Conservation (phyloP, 352 stramenopile species). For the Phytopythium cucurbitacearum region DNA sequence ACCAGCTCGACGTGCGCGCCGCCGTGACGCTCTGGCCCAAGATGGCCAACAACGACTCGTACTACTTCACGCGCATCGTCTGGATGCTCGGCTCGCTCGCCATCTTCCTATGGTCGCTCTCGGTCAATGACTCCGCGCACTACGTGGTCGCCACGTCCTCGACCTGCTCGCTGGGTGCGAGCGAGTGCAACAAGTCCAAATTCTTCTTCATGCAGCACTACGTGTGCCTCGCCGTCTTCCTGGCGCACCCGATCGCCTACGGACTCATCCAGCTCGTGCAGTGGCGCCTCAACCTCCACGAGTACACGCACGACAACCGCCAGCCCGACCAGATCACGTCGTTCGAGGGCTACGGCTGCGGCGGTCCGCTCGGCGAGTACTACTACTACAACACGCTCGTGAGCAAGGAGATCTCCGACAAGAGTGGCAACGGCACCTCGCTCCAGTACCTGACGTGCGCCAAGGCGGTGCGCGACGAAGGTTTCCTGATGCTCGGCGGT, state of each 20-base stretch:
- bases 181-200: slow-evolving; percentile 19
- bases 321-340: slow-evolving; percentile 19
- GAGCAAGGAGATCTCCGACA: slow-evolving; percentile 8
- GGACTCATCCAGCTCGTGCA: slow-evolving; percentile 30
- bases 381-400: slow-evolving; percentile 41
- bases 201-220: slow-evolving; percentile 24
- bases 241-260: slow-evolving; percentile 23
- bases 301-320: slow-evolving; percentile 24
- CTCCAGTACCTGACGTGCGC: slow-evolving; percentile 23
- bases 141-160: slow-evolving; percentile 18
- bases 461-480: slow-evolving; percentile 30
- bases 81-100: slow-evolving; percentile 28
- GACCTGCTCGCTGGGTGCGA: slow-evolving; percentile 13
- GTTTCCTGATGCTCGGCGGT: slow-evolving; percentile 26
- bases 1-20: slow-evolving; percentile 30
- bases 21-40: slow-evolving; percentile 32
- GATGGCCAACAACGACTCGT: slow-evolving; percentile 40
- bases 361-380: slow-evolving; percentile 21
- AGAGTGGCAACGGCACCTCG: slow-evolving; percentile 1
- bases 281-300: slow-evolving; percentile 18
- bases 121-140: slow-evolving; percentile 7
- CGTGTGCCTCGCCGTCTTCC: slow-evolving; percentile 18
- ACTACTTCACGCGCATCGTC: slow-evolving; percentile 21
- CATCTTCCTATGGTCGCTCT: slow-evolving; percentile 27
- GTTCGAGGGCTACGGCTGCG: slow-evolving; percentile 31